phyloP scores from a whole-genome alignment of 75 land plant species.

The Azolla pinnata region DNA sequence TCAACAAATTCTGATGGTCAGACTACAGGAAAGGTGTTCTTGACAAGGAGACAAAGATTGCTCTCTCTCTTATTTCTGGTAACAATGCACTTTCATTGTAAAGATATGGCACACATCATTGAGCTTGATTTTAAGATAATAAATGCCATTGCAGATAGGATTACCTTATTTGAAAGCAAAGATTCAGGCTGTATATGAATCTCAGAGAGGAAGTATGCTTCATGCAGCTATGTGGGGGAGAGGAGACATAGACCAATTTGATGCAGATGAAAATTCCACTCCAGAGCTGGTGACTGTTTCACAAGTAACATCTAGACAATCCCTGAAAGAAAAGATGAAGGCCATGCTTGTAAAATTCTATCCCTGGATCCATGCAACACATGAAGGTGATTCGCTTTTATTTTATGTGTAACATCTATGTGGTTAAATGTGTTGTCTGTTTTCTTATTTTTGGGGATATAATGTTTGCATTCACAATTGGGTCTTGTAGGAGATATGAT shows the following conservation, averaged over 20 bases:
- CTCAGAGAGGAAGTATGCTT: slow-evolving; percentile 75
- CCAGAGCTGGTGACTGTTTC: slow-evolving; percentile 11
- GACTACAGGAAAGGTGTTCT: slow-evolving; percentile 22
- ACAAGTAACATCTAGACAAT: slow-evolving; percentile 7
- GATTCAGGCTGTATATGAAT: slow-evolving; percentile 60
- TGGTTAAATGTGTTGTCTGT: no score
- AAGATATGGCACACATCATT: neutral
- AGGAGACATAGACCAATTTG: slow-evolving; percentile 35
- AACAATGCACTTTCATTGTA: slow-evolving; percentile 1
- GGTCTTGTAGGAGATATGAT: no score
- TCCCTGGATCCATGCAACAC: slow-evolving; percentile 87
- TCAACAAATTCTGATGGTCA: slow-evolving; percentile 12
- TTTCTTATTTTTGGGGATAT: no score
- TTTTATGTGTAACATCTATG: no score
- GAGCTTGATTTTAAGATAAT: neutral
- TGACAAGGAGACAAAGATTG: slow-evolving; percentile 58
- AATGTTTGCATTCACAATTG: no score
- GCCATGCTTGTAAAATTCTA: slow-evolving; percentile 44
- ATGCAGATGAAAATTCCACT: slow-evolving; percentile 19
- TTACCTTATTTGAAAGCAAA: slow-evolving; percentile 93
- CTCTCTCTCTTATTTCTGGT: slow-evolving; percentile 93
- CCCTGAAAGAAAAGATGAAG: slow-evolving; percentile 23
- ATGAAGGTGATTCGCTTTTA: slow-evolving; percentile 95
- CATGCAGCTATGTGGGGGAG: slow-evolving; percentile 93
- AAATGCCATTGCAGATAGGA: slow-evolving; percentile 82